Base-by-base conservation (phyloP, 2,329 filamentous ascomycete species). In the Metarhizium robertsii region DNA sequence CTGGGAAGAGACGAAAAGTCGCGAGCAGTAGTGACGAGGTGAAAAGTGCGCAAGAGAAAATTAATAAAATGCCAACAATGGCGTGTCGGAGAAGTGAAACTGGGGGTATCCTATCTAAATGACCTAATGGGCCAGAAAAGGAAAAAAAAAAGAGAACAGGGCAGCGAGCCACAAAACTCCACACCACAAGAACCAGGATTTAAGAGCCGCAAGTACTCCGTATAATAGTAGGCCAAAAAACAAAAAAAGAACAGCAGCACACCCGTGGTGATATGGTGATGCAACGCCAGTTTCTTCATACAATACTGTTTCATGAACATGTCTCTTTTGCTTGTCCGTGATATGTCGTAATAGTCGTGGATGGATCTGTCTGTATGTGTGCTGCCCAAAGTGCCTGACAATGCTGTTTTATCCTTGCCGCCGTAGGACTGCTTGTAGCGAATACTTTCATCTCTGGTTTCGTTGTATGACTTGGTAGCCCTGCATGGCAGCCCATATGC, bases 81-180 rank as follows among this genome's bases (percentile, higher is more conserved):
- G 13, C 16, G 53, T 34, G 45, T 47, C 42, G 40, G 30, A 32
- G 43, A 57, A 57, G 47, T 50, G 55, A 64, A 60, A 63, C 32
- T 11, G 60, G 63, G 71, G 73, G 72, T 75, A 75, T 75, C 70
- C 70, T 66, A 67, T 70, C 67, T 70, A 71, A 59, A 55, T 59
- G 64, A 67, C 45, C 25, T 18, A 32, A 56, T 53, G 32, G 30
- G 47, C 40, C 30, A 50, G 48, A 34, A 42, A 48, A 30, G 25
- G 45, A 47, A 40, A 36, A 57, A 8, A 36, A 55, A 46, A 18
- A 25, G 10, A 34, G 32, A 34, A 34, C 14, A 50, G 32, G 25
- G 32, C 46, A 68, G 61, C 63, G 63, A 65, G 45, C 62, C 58
- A 40, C 14, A 11, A 60, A 63, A 59, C 50, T 57, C 53, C 52